Percentiles rank a stretch among this genome's conserved stretches.
Conservation (phyloP, 1,284 basidiomycete genomes). For the Vanrija humicola region DNA sequence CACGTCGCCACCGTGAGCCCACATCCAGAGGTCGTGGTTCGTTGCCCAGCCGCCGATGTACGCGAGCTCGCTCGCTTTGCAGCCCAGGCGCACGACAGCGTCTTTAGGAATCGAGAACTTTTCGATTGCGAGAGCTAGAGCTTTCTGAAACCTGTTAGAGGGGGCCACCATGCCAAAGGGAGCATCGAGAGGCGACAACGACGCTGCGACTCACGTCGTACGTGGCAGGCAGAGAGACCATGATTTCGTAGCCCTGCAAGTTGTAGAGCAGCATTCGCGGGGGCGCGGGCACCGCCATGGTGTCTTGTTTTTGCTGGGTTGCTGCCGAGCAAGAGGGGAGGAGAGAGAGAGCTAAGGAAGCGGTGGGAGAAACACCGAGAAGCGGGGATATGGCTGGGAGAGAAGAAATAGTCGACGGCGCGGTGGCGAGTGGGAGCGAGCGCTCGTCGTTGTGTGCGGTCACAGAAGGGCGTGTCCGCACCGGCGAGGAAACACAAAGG, state of each 20-base stretch:
- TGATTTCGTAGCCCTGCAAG: slow-evolving; percentile 29
- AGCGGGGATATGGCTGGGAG: background rate
- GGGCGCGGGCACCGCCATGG: slow-evolving; percentile 1
- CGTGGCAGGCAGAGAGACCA: slow-evolving; percentile 32
- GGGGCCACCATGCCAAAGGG: background rate
- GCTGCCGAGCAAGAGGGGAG: background rate
- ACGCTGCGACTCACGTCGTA: slow-evolving; percentile 30
- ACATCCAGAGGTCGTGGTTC: slow-evolving; percentile 36
- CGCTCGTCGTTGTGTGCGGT: too few species aligned
- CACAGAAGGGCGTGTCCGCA: too few species aligned
- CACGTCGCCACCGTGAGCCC: slow-evolving; percentile 1
- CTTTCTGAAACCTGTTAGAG: slow-evolving; percentile 29
- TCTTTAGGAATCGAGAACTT: slow-evolving; percentile 35
- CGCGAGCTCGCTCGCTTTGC: slow-evolving; percentile 30
- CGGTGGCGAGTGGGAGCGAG: background rate
- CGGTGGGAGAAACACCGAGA: background rate
- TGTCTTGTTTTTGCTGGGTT: too few species aligned
- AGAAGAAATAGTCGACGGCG: background rate
- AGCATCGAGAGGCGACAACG: too few species aligned
- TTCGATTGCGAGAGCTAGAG: slow-evolving; percentile 28
- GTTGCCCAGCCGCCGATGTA: slow-evolving; percentile 33
- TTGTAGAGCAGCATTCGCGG: slow-evolving; percentile 37
- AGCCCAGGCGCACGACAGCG: slow-evolving; percentile 28
- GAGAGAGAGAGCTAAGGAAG: background rate
- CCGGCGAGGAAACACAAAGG: too few species aligned